Evolutionary conservation across 2,329 filamentous ascomycete species (phyloP), one percentile per base, ranked within the genome.

Genomic region (Plectosphaerella cucumerina): DNA sequence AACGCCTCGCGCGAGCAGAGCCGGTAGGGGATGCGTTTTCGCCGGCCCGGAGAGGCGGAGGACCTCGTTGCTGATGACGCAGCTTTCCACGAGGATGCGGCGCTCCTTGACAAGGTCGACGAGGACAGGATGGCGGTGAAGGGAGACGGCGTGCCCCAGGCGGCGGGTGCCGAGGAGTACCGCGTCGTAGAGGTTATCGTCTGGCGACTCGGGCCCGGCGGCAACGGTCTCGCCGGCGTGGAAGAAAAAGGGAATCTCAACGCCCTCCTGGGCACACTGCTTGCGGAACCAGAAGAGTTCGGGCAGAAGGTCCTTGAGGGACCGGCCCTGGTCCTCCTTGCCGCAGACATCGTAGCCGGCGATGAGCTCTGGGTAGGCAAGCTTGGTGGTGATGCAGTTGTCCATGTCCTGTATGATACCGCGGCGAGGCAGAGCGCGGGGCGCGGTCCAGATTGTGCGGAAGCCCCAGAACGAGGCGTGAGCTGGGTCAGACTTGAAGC

Each of bases 261-360:
- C 78, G 5, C 79, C 81, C 61, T 87, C 83, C 62, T 87, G 76
- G 1, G 80, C 81, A 65, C 89, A 94, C 57, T 84, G 79, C 64
- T 90, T 90, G 57, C 84, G 83, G 76, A 96, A 95, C 87, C 88
- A 94, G 66, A 95, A 90, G 1, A 95, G 72, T 58, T 92, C 80
- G 0, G 90, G 89, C 0, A 90, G 76, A 5, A 92, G 72, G 59
- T 91, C 86, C 41, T 78, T 75, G 34, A 94, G 78, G 0, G 88
- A 76, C 12, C 87, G 79, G 5, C 89, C 89, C 3, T 74, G 64
- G 62, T 91, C 86, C 72, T 94, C 90, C 70, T 90, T 87, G 0
- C 87, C 89, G 5, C 93, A 89, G n/a, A 94, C 71, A 67, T 95
- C 90, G 66, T 89, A 95, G 12, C 90, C 90, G 37, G 85, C 83